A percentile compares a stretch with the other conserved stretches of the same genome.
phyloP scores from a whole-genome alignment of 2,329 filamentous ascomycete species.

The Exophiala bonariae region DNA sequence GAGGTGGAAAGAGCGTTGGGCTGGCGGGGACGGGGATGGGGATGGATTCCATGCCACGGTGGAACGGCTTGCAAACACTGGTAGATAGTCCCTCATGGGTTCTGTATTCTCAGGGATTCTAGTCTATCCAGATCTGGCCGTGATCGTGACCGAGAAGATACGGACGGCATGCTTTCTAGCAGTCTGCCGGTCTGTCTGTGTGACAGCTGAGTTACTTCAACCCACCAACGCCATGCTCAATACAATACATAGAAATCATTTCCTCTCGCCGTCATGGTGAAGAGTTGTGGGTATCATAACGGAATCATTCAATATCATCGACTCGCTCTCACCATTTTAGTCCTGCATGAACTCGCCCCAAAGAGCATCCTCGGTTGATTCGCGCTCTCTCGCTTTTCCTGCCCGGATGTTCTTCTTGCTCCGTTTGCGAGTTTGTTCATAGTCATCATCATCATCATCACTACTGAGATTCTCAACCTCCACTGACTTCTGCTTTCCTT shows the following conservation, averaged over 20 bases:
- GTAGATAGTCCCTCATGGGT: no score
- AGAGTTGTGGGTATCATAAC: conserved; percentile 16
- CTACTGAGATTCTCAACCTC: conserved; percentile 19
- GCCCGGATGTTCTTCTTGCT: conserved; percentile 7
- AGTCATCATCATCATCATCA: conserved; percentile 14
- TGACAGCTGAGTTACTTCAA: no score
- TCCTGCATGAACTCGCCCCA: conserved; percentile 16
- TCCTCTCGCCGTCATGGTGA: not conserved
- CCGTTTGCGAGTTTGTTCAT: conserved; percentile 4
- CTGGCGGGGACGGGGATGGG: no score
- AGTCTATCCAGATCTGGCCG: no score
- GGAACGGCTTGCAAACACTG: no score
- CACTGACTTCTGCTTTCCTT: conserved; percentile 20
- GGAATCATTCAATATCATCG: not conserved
- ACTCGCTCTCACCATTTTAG: not conserved
- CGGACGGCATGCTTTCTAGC: no score
- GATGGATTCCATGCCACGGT: no score
- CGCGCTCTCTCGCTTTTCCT: conserved; percentile 10
- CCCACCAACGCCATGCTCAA: not conserved
- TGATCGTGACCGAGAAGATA: no score
- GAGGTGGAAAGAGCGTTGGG: no score
- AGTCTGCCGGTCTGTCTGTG: no score
- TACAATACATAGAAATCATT: not conserved
- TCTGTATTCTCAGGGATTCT: no score
- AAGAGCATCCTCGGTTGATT: conserved; percentile 13